These are phyloP conservation scores for Aspergillus terreus DNA, from an alignment of 2,329 filamentous ascomycete genomes.

Conservation along the genomic window DNA sequence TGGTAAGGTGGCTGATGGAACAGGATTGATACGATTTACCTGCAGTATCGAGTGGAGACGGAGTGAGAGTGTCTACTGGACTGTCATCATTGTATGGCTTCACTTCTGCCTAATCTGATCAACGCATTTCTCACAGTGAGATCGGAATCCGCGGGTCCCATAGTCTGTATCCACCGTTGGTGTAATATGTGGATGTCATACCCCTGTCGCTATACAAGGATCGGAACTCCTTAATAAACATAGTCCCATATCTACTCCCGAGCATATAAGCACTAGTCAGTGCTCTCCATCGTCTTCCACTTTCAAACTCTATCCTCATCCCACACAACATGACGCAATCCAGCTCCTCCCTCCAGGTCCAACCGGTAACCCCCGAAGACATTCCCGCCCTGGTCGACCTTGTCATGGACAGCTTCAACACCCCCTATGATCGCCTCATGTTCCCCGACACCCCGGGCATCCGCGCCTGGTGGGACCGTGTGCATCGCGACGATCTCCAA, in stretches of 20 bases:
- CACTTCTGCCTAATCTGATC: too few relatives aligned
- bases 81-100: too few relatives aligned
- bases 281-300: too few relatives aligned
- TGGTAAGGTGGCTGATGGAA: neutral
- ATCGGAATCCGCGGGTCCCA: too few relatives aligned
- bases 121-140: too few relatives aligned
- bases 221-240: too few relatives aligned
- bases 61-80: neutral
- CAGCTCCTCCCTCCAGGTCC: slow-evolving; percentile 3
- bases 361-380: slow-evolving; percentile 20
- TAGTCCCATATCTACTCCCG: too few relatives aligned
- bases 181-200: too few relatives aligned
- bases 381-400: slow-evolving; percentile 20
- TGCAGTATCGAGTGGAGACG: neutral
- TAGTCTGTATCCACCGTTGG: too few relatives aligned
- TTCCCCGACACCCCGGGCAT: slow-evolving; percentile 26
- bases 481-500: slow-evolving; percentile 18
- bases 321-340: neutral
- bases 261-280: too few relatives aligned
- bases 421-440: slow-evolving; percentile 15
- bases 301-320: neutral
- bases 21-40: neutral
- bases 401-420: slow-evolving; percentile 24
- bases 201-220: too few relatives aligned
- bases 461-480: slow-evolving; percentile 23